These are phyloP conservation scores for Fomitiporia mediterranea DNA, from an alignment of 1,284 basidiomycete genomes.

Conservation along the genomic window DNA sequence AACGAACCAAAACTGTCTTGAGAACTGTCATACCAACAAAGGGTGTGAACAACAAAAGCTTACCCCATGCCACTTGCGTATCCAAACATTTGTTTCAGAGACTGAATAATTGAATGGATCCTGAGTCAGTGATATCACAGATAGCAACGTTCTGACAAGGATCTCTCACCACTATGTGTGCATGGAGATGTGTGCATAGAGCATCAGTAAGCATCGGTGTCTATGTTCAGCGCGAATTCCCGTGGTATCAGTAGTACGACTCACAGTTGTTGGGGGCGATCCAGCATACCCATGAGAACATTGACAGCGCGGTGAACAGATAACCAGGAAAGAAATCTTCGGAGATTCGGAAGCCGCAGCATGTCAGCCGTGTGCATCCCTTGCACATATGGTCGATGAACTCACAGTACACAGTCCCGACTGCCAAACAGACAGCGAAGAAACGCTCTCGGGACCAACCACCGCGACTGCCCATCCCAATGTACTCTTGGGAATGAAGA, in stretches of 20 bases:
- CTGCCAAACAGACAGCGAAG: constrained; percentile 29
- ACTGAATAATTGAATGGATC: too few relatives aligned
- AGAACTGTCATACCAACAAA: constrained; percentile 26
- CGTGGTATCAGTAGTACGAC: neutral
- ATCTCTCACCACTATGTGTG: constrained; percentile 5
- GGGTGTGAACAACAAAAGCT: constrained; percentile 20
- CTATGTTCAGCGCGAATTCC: neutral
- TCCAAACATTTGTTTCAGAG: constrained; percentile 21
- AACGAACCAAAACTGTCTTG: neutral
- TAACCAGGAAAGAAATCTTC: constrained; percentile 31
- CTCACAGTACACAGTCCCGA: constrained; percentile 36
- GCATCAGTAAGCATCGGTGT: neutral
- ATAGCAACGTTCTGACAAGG: neutral
- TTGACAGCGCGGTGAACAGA: constrained; percentile 28
- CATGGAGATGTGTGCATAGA: too few relatives aligned
- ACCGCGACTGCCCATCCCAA: constrained; percentile 27
- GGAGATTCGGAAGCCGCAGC: constrained; percentile 22
- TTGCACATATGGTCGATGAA: constrained; percentile 26
- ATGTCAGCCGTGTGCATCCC: neutral
- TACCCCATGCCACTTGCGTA: constrained; percentile 16
- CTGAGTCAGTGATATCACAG: neutral
- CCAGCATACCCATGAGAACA: constrained; percentile 40
- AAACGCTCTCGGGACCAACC: constrained; percentile 33
- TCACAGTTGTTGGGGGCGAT: constrained; percentile 28
- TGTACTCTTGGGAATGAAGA: constrained; percentile 35